Evolutionary conservation across 176 grass and related monocot species (phyloP).

Genomic region (Panicum miliaceum): DNA sequence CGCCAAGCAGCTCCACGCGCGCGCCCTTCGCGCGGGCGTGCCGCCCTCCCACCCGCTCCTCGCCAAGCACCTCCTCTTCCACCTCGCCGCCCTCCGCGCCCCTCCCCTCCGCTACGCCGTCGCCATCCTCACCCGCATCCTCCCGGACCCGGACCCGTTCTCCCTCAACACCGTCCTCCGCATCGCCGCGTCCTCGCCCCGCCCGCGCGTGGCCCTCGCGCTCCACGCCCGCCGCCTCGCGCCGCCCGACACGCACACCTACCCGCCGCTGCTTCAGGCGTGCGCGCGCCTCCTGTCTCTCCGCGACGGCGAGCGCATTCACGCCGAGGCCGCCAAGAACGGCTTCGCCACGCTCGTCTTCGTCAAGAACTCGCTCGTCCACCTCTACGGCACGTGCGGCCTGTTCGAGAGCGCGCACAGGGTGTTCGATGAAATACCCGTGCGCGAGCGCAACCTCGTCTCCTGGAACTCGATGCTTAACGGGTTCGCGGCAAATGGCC

Average conservation of each 20-base stretch:
- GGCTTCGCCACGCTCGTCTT: no score
- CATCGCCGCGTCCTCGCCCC: slow-evolving; percentile 50
- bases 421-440: slow-evolving; percentile 69
- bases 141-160: slow-evolving; percentile 60
- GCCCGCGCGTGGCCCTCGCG: slow-evolving; percentile 55
- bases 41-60: slow-evolving; percentile 58
- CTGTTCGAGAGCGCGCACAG: neutral
- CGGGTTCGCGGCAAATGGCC: no score
- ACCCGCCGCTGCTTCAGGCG: slow-evolving; percentile 76
- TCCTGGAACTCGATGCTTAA: no score
- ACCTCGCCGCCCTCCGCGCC: slow-evolving; percentile 52
- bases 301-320: slow-evolving; percentile 66
- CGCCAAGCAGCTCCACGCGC: slow-evolving; percentile 74
- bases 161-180: slow-evolving; percentile 83
- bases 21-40: slow-evolving; percentile 57
- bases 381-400: no score
- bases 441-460: slow-evolving; percentile 30
- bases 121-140: slow-evolving; percentile 52
- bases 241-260: slow-evolving; percentile 75
- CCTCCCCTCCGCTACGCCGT: slow-evolving; percentile 59
- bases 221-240: slow-evolving; percentile 57
- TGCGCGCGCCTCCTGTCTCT: slow-evolving; percentile 68
- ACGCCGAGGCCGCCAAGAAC: slow-evolving; percentile 51
- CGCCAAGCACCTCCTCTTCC: slow-evolving; percentile 80
- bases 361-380: no score